phyloP scores from a whole-genome alignment of 768 basidiomycete genomes.

The Boletus reticulatus region DNA sequence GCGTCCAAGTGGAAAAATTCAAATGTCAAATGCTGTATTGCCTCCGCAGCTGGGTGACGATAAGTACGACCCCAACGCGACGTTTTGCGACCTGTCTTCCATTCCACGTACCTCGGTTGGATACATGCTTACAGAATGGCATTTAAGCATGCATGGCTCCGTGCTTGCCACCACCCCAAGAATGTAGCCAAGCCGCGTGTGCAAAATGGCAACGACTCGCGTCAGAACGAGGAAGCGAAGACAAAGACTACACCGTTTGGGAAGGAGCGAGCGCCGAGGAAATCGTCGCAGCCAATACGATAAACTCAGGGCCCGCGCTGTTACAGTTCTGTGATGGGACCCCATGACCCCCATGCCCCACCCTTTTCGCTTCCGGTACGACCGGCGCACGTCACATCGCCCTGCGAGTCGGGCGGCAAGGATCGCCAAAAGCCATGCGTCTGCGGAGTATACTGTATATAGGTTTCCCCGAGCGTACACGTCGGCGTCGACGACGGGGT shows the following conservation, averaged over 20 bases:
- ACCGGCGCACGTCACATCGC: neutral
- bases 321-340: constrained; percentile 1
- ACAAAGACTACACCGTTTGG: constrained; percentile 10
- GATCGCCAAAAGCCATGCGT: no score
- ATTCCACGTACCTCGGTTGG: constrained; percentile 11
- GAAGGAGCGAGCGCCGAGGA: constrained; percentile 19
- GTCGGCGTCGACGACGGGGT: constrained; percentile 1
- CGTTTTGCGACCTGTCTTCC: constrained; percentile 9
- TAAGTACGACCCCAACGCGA: neutral
- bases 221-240: neutral
- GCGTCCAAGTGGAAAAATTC: neutral
- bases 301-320: constrained; percentile 4
- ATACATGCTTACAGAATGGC: constrained; percentile 2
- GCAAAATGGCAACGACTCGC: neutral
- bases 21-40: constrained; percentile 13
- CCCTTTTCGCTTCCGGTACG: neutral
- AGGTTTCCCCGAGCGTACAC: neutral
- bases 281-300: constrained; percentile 6
- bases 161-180: constrained; percentile 2
- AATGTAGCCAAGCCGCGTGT: constrained; percentile 7
- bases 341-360: neutral
- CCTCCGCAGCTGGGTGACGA: constrained; percentile 8
- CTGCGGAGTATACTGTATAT: neutral
- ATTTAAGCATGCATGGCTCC: constrained; percentile 1
- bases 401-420: neutral